Evolutionary conservation across 495 filamentous ascomycete species (phyloP), one percentile per base, ranked within the genome.

Genomic region (Amphirosellinia nigrospora): DNA sequence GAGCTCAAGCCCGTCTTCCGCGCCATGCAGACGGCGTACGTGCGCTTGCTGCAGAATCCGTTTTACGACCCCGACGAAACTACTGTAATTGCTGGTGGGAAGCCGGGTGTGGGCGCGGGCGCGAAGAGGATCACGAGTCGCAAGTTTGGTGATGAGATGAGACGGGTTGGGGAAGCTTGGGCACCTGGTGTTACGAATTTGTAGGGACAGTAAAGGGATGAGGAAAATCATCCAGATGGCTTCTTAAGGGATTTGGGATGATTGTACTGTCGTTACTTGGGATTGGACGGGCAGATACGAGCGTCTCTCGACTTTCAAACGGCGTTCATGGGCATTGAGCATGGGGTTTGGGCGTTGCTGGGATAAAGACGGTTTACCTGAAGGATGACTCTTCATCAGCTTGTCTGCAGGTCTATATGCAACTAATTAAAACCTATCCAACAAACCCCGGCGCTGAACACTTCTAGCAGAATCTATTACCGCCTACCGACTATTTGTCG

Each of bases 1-100:
- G 96, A 97, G 82, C 82, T 98, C 72, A 94, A 92, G 76, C 84
- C 90, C 26, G 93, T 94, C 21, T 99, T 99, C 75, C 88, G 89
- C 76, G 93, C 94, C 6, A 84, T 98, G 74, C 96, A 98, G 81
- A 92, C 88, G 30, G 94, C 96, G 28, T 99, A 98, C 73, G 92
- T 98, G 56, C 83, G 87, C 69, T 83, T 99, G 62, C 81, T 98
- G 55, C 93, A 97, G 79, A 98, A 99, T 75, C 96, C 96, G 1
- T 99, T 99, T 79, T 98, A 94, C 77, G 89, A 90, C 46, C 95
- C 94, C 38, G 95, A 97, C 78, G 92, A 94, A 71, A 90, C 94
- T 73, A 59, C 55, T 26, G 30, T 32, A 1, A 30, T 48, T 36
- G 85, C 85, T 48, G 79, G 80, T 3, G 73, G 75, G 6, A 81